Evolutionary conservation across 352 stramenopile genomes (phyloP).

Genomic region (Phytophthora constricta): DNA sequence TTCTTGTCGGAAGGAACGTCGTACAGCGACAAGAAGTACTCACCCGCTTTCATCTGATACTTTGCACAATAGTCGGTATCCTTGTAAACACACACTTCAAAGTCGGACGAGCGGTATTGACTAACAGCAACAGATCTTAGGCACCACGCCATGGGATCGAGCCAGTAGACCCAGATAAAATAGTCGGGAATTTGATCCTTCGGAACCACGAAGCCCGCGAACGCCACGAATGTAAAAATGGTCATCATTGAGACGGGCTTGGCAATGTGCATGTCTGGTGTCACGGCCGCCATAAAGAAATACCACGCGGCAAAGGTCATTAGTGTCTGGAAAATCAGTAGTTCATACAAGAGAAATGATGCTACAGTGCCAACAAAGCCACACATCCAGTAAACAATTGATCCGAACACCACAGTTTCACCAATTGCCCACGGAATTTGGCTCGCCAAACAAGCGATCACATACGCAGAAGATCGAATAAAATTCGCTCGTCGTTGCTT

Average conservation of each 20-base stretch:
- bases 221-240: conserved; percentile 58
- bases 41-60: conserved; percentile 29
- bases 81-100: conserved; percentile 27
- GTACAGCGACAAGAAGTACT: conserved; percentile 35
- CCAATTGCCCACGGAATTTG: conserved; percentile 44
- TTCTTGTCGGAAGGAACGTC: conserved; percentile 29
- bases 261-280: conserved; percentile 43
- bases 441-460: conserved; percentile 48
- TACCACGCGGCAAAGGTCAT: conserved; percentile 53
- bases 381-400: conserved; percentile 80
- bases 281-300: conserved; percentile 45
- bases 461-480: conserved; percentile 67
- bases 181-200: conserved; percentile 48
- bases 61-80: conserved; percentile 29
- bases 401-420: conserved; percentile 74
- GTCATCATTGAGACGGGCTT: conserved; percentile 46
- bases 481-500: conserved; percentile 82
- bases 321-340: conserved; percentile 52
- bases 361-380: conserved; percentile 35
- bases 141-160: conserved; percentile 53
- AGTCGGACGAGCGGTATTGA: conserved; percentile 28
- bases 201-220: conserved; percentile 50
- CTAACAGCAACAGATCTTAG: conserved; percentile 40
- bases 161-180: conserved; percentile 58
- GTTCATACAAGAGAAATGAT: conserved; percentile 47